phyloP scores from a whole-genome alignment of 2,329 filamentous ascomycete species.

The Cordyceps pruinosa region DNA sequence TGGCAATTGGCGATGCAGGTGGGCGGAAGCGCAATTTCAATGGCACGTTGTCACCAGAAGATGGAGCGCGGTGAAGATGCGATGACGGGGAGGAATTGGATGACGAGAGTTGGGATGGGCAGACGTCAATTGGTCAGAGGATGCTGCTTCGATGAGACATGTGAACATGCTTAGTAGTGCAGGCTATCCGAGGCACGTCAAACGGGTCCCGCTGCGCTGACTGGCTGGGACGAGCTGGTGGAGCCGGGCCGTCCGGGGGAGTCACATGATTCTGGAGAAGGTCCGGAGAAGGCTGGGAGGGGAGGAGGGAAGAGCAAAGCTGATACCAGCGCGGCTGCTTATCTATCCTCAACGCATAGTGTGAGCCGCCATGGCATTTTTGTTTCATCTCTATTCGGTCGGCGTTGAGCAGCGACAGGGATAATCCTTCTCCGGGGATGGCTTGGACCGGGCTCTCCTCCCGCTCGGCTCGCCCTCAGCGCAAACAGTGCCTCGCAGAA shows the following conservation, averaged over 20 bases:
- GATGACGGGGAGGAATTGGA: not conserved
- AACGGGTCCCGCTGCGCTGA: conserved; percentile 6
- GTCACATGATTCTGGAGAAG: conserved; percentile 12
- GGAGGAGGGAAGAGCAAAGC: not conserved
- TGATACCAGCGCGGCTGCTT: no score
- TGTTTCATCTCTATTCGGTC: no score
- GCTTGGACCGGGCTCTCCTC: no score
- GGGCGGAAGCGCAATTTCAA: not conserved
- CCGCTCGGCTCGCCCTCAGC: no score
- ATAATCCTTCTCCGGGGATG: no score
- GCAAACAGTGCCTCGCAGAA: not conserved
- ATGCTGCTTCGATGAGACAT: not conserved
- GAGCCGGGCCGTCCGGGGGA: conserved; percentile 7
- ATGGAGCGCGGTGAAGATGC: not conserved
- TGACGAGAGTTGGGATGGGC: not conserved
- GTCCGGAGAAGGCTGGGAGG: not conserved
- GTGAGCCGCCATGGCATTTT: no score
- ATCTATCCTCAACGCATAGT: no score
- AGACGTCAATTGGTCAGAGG: not conserved
- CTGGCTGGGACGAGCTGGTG: conserved; percentile 4
- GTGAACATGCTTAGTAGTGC: conserved; percentile 10
- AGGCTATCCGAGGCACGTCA: conserved; percentile 13
- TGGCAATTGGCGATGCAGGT: not conserved
- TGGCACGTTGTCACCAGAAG: not conserved
- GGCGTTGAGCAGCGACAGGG: not conserved